Conservation (phyloP, 2,329 filamentous ascomycete species). For the Monilinia fructigena region DNA sequence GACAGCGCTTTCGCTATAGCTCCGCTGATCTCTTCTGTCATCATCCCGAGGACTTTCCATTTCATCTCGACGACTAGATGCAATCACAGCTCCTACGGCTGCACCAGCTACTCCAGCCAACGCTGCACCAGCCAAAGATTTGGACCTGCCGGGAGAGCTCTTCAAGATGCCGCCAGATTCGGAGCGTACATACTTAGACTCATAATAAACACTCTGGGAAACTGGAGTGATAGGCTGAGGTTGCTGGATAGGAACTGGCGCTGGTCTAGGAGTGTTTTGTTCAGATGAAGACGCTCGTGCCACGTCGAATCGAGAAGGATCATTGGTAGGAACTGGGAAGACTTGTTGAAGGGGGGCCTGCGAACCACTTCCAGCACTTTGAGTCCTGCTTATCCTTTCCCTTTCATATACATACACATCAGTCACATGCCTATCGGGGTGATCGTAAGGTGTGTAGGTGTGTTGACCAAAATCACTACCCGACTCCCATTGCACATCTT, state of each 20-base stretch:
- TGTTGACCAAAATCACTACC: slow-evolving; percentile 37
- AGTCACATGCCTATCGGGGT: slow-evolving; percentile 6
- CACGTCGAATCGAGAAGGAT: slow-evolving; percentile 62
- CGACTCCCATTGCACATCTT: slow-evolving; percentile 42
- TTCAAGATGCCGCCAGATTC: slow-evolving; percentile 34
- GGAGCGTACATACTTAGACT: slow-evolving; percentile 44
- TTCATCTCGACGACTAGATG: slow-evolving; percentile 41
- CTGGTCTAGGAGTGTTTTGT: slow-evolving; percentile 50
- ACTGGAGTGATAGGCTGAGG: slow-evolving; percentile 77
- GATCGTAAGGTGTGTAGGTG: slow-evolving; percentile 2
- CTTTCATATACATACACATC: slow-evolving; percentile 10
- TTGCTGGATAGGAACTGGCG: slow-evolving; percentile 72
- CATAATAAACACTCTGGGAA: slow-evolving; percentile 62
- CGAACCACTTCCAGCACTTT: slow-evolving; percentile 43
- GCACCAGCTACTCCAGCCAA: slow-evolving; percentile 51
- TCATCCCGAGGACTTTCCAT: slow-evolving; percentile 34
- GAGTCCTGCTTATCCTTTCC: slow-evolving; percentile 29
- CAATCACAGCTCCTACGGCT: slow-evolving; percentile 49
- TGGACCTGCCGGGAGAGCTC: slow-evolving; percentile 41
- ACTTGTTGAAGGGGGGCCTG: slow-evolving; percentile 57
- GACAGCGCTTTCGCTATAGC: slow-evolving; percentile 28
- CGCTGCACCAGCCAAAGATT: slow-evolving; percentile 47
- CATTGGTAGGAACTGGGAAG: slow-evolving; percentile 64
- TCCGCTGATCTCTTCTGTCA: slow-evolving; percentile 22
- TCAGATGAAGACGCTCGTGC: slow-evolving; percentile 51